Evolutionary conservation across 306 rosid species (phyloP), one percentile per base, ranked within the genome.

Genomic region (Senna tora): DNA sequence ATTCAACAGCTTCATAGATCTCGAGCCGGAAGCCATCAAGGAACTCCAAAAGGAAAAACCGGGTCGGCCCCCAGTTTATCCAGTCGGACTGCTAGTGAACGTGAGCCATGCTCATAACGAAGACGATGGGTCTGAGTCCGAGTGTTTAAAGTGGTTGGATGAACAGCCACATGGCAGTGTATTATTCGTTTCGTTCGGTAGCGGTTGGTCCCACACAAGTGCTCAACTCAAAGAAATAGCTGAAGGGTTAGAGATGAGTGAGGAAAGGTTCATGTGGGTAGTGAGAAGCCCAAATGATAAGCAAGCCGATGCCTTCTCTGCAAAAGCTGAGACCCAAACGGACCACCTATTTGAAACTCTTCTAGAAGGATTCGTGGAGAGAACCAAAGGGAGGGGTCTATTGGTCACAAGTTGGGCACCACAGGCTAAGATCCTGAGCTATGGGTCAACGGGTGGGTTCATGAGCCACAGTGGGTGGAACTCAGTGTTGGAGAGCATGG

Each of bases 31-130:
- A 25, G 30, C 30, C 30, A 25, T 25, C 30, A 25, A 25, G 30
- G 30, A 25, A 25, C 30, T 25, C 30, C 30, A 1, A 3, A 25
- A 25, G 30, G 3, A 1, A 1, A 3, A 25, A 20, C 49, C 16
- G 14, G 14, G 16, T 17, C 17, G 20, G 19, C 51, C 32, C 0
- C 34, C 73, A 6, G 17, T 68, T 19, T 49, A 68, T 38, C 36
- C 62, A 2, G 57, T 76, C 11, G 80, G 80, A 59, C 80, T 75
- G 3, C 16, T 76, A 21, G 21, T 47, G 5, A 25, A 1, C 3
- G 30, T 25, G 9, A 38, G 4, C 28, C 5, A 12, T 34, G 71
- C 0, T 46, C 57, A 9, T 25, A 25, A 25, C 30, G 9, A 42
- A 4, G 2, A 46, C n/a, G 5, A 15, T 9, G 5, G 9, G 3